Percentiles rank a stretch among this genome's conserved stretches.
Evolutionary conservation across 192 early-diverging fungal species (phyloP).

Genomic region (Neocallimastix lanati): DNA sequence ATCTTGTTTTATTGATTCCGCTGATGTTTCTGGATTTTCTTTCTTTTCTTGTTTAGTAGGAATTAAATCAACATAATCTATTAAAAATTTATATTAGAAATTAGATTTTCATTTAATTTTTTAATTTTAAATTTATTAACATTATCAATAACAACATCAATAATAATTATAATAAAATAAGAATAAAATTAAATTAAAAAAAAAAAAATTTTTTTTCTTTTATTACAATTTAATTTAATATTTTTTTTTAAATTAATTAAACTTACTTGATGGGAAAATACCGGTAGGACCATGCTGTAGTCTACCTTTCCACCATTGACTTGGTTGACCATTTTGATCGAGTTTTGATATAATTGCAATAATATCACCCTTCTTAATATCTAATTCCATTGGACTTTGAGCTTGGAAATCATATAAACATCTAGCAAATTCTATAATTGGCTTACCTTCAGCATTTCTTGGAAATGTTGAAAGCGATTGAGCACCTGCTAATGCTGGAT

Average conservation of each 20-base stretch:
- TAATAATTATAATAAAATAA: too few species aligned
- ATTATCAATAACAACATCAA: too few species aligned
- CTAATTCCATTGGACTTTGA: constrained; percentile 60
- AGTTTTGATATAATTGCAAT: constrained; percentile 72
- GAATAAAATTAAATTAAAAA: too few species aligned
- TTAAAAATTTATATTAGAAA: background rate
- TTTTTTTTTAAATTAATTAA: background rate
- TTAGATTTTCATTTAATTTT: too few species aligned
- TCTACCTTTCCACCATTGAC: constrained; percentile 83
- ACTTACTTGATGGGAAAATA: constrained; percentile 45
- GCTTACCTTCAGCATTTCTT: constrained; percentile 9
- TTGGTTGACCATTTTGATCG: constrained; percentile 53
- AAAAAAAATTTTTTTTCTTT: too few species aligned
- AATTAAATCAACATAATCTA: background rate
- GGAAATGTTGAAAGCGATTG: background rate
- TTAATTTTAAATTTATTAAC: too few species aligned
- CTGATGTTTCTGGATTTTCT: background rate
- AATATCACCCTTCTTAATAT: constrained; percentile 67
- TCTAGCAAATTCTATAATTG: constrained; percentile 65
- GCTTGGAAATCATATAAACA: constrained; percentile 66
- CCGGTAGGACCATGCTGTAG: constrained; percentile 66
- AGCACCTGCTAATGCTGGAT: background rate
- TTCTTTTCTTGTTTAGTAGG: background rate
- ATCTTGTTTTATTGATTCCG: background rate
- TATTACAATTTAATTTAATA: too few species aligned